These are phyloP conservation scores for Fusarium chuoi DNA, from an alignment of 2,329 filamentous ascomycete species.

Conservation along the genomic window DNA sequence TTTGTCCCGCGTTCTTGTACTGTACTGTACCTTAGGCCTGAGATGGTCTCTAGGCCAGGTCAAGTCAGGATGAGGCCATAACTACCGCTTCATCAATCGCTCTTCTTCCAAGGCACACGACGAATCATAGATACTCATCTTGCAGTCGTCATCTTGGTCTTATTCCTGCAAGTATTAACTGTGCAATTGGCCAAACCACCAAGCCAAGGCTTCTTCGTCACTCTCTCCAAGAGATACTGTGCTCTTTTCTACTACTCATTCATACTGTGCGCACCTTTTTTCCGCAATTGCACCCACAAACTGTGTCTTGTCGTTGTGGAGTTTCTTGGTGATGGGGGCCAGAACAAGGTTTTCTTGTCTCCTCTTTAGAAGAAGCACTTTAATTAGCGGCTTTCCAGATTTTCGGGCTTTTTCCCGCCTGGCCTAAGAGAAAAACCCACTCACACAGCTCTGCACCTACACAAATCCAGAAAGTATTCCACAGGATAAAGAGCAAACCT, in stretches of 20 bases:
- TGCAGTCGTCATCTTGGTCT: conserved; percentile 24
- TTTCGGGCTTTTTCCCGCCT: conserved; percentile 2
- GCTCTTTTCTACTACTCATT: not conserved
- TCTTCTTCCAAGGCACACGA: not conserved
- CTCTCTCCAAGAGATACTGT: not conserved
- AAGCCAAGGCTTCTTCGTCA: conserved; percentile 15
- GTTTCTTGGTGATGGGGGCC: conserved; percentile 11
- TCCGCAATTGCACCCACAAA: not conserved
- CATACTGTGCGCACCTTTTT: conserved; percentile 36
- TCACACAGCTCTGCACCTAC: conserved; percentile 27
- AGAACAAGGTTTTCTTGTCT: conserved; percentile 26
- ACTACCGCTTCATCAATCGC: conserved; percentile 8
- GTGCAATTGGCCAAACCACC: conserved; percentile 15
- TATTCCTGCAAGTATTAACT: conserved; percentile 14
- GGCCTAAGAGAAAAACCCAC: conserved; percentile 25
- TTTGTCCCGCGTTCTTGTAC: conserved; percentile 1
- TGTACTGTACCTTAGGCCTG: not conserved
- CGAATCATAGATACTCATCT: not conserved
- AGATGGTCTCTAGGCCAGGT: not conserved
- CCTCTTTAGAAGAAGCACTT: conserved; percentile 18
- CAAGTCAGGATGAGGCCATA: conserved; percentile 7
- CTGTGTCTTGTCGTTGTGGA: conserved; percentile 25
- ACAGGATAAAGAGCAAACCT: conserved; percentile 14
- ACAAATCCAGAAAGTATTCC: conserved; percentile 13
- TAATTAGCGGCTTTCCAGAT: conserved; percentile 12